These are phyloP conservation scores for Suhomyces kilbournensis DNA, from an alignment of 805 yeast genomes.

Conservation along the genomic window DNA sequence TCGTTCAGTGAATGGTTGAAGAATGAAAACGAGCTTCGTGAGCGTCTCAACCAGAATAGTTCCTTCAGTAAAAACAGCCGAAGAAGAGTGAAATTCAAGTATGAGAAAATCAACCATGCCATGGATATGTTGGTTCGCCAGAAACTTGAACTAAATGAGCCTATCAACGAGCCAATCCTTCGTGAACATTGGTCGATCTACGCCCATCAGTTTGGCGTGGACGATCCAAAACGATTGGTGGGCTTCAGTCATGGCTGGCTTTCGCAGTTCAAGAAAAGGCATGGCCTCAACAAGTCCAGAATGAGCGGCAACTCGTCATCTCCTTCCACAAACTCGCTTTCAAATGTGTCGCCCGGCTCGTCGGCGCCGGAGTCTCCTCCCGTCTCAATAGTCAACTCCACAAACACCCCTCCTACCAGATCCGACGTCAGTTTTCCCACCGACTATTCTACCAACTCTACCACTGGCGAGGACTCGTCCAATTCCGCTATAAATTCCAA, in stretches of 20 bases:
- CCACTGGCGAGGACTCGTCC: background rate
- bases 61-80: conserved; percentile 33
- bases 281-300: conserved; percentile 41
- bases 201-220: conserved; percentile 56
- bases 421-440: conserved; percentile 5
- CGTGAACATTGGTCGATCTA: conserved; percentile 55
- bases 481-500: background rate
- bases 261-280: conserved; percentile 57
- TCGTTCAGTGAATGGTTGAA: conserved; percentile 62
- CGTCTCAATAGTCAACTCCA: conserved; percentile 13
- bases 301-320: conserved; percentile 18
- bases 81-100: conserved; percentile 51
- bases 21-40: conserved; percentile 49
- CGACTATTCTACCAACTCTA: background rate
- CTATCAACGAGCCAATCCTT: conserved; percentile 53
- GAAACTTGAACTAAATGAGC: conserved; percentile 40
- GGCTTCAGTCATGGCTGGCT: conserved; percentile 64
- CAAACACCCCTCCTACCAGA: background rate
- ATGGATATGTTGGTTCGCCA: conserved; percentile 55
- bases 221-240: conserved; percentile 54
- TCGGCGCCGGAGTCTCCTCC: conserved; percentile 6
- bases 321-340: background rate
- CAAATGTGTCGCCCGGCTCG: background rate
- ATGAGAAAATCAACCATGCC: conserved; percentile 55
- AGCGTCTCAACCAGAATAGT: conserved; percentile 35